Evolutionary conservation across 129 eudicot species (phyloP), one percentile per base, ranked within the genome.

Genomic region (Calendula officinalis): DNA sequence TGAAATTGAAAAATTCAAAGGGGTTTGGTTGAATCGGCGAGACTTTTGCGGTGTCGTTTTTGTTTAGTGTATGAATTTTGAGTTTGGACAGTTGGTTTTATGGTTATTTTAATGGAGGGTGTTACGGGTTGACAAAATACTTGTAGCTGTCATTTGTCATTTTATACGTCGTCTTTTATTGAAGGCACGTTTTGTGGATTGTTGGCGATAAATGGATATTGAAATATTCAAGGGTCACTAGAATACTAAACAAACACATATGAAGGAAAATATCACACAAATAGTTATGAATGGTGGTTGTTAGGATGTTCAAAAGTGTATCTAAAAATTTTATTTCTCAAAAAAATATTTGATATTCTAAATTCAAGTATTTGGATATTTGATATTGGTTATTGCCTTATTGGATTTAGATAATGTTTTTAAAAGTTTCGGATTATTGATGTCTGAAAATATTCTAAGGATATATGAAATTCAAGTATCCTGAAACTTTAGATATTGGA

Each of bases 71-170:
- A 36, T 49, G 33, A 22, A 22, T 35, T 22, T 22, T 57, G 44
- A 51, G 51, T 57, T 5, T 56, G 38, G 67, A 73, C 72, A 57
- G 67, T 47, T 73, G 78, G 72, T 46, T 39, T 27, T 6, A 56
- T 52, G 60, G 66, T 64, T 64, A 36, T 56, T 65, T 45, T 45
- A 73, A 36, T 72, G 58, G 69, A 22, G 47, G 37, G 34, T 43
- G 7, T 7, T 6, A 56, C 52, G 46, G 70, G 62, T 57, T 73
- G 78, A 73, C 78, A 71, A 56, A 56, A 65, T 13, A 27, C 5
- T 65, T 8, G 48, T 54, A 45, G 50, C 50, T 73, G 66, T 73
- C 62, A 57, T 73, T 47, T 72, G 70, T 22, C 49, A 15, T 3
- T 63, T 54, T 34, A 0, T 12, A 62, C 56, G 54, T 56, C 8